Conservation (phyloP, 768 basidiomycete species). For the Suillus weaverae region DNA sequence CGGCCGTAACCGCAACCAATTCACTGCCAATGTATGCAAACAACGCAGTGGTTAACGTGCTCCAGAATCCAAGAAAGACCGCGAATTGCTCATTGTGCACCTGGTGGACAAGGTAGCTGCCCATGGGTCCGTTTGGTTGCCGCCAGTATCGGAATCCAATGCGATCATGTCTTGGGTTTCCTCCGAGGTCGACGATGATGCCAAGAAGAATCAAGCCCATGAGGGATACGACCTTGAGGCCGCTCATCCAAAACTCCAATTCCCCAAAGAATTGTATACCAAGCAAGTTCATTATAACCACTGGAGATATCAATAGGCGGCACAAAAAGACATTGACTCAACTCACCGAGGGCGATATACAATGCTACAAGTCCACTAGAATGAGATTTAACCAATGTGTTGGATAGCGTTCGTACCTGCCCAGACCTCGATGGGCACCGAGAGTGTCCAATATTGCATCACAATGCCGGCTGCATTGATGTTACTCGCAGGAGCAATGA, state of each 20-base stretch:
- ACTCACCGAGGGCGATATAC: constrained; percentile 57
- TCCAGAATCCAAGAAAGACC: constrained; percentile 72
- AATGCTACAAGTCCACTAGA: constrained; percentile 38
- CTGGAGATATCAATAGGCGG: background rate
- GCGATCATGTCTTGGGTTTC: constrained; percentile 36
- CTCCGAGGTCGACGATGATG: constrained; percentile 63
- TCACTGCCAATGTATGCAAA: constrained; percentile 80
- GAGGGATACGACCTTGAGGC: constrained; percentile 58
- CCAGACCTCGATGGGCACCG: constrained; percentile 52
- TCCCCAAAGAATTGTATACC: constrained; percentile 73
- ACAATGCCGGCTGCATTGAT: constrained; percentile 63
- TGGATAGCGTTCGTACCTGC: constrained; percentile 45
- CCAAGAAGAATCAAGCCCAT: constrained; percentile 12
- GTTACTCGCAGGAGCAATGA: constrained; percentile 67
- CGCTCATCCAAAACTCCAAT: constrained; percentile 73
- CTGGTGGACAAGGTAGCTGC: constrained; percentile 46
- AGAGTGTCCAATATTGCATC: constrained; percentile 49
- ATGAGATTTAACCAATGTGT: background rate
- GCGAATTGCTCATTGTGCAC: constrained; percentile 50
- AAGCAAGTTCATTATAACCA: constrained; percentile 47
- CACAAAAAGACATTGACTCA: background rate
- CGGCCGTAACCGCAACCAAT: constrained; percentile 65
- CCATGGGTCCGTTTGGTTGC: constrained; percentile 56
- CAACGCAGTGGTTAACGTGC: constrained; percentile 66
- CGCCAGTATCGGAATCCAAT: constrained; percentile 46